Base-by-base conservation (phyloP, 1,284 basidiomycete species). In the Leccinum huronense region DNA sequence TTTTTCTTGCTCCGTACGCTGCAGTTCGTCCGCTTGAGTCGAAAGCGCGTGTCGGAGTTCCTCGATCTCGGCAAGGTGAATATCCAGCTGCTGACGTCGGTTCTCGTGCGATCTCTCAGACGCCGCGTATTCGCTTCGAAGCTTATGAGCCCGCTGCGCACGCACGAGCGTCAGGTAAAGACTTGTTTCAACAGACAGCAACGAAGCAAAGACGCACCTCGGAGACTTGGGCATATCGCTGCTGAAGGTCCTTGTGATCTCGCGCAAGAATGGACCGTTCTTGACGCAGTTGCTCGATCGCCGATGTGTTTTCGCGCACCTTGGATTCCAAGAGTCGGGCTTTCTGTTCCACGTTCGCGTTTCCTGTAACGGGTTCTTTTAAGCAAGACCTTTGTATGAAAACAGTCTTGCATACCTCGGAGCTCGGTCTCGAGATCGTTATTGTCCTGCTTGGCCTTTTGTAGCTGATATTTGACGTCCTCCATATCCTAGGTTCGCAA, bases 171-270 rank as follows among this genome's bases (percentile, higher is more conserved):
- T 38, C 38, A 57, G 57, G 19, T 14, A 30, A 56, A 19, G 48
- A 14, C 11, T 51, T 30, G 23, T 45, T 14, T 13, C 6, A 42
- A 36, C 16, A 55, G 30, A 33, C 48, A 53, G 30, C 7, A 58
- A 16, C 11, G 7, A 33, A 11, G 23, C 42, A 40, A 23, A 56
- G 16, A 74, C 82, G 57, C 65, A 88, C 90, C 79, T 91, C 87
- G 7, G 88, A 83, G 6, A 83, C 80, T 59, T 90, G 83, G 9
- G 84, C 75, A 69, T 86, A 88, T 30, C 82, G 84, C 40, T 81
- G 80, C 71, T 92, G 89, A 45, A 93, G 81, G 55, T 84, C 80
- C 71, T 90, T 90, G 72, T 91, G 85, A 65, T 92, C 88, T 23
- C 78, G 76, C 3, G 81, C 81, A 38, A 93, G 82, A 58, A 88